Evolutionary conservation across 2,329 filamentous ascomycete genomes (phyloP).

Genomic region (Pseudopithomyces maydicus): DNA sequence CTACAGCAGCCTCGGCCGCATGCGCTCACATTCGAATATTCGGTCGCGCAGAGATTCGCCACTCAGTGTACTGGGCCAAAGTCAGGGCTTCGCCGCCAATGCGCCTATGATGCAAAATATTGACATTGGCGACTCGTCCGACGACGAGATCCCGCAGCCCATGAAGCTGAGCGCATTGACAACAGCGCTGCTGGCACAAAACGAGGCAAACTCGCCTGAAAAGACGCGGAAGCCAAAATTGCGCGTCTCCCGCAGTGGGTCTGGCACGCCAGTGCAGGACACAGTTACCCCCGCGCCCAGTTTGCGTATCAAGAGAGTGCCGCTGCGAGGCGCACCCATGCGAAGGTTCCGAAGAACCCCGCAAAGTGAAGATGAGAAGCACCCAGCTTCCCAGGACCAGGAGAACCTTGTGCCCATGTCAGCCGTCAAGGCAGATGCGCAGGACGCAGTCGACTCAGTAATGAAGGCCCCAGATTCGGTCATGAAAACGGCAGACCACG

Average conservation of each 20-base stretch:
- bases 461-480: constrained; percentile 39
- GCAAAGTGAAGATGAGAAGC: constrained; percentile 43
- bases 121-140: constrained; percentile 80
- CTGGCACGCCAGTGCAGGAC: constrained; percentile 47
- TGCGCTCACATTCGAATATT: constrained; percentile 42
- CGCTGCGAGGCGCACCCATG: constrained; percentile 47
- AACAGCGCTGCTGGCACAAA: constrained; percentile 73
- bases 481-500: constrained; percentile 39
- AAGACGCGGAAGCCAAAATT: constrained; percentile 44
- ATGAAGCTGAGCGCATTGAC: constrained; percentile 94
- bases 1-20: constrained; percentile 40
- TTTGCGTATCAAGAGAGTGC: constrained; percentile 45
- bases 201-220: constrained; percentile 48
- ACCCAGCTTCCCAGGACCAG: constrained; percentile 68
- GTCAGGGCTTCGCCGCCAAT: constrained; percentile 52
- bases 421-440: constrained; percentile 30
- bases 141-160: constrained; percentile 84
- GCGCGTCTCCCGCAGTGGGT: constrained; percentile 43
- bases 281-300: constrained; percentile 48
- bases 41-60: constrained; percentile 53
- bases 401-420: constrained; percentile 71
- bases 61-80: constrained; percentile 50
- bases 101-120: constrained; percentile 55
- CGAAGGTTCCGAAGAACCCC: constrained; percentile 45
- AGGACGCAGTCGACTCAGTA: constrained; percentile 34